A percentile compares a stretch with the other conserved stretches of the same genome.
Evolutionary conservation across 805 yeast species (phyloP).

Genomic region (Zygoascus biomembranicola): DNA sequence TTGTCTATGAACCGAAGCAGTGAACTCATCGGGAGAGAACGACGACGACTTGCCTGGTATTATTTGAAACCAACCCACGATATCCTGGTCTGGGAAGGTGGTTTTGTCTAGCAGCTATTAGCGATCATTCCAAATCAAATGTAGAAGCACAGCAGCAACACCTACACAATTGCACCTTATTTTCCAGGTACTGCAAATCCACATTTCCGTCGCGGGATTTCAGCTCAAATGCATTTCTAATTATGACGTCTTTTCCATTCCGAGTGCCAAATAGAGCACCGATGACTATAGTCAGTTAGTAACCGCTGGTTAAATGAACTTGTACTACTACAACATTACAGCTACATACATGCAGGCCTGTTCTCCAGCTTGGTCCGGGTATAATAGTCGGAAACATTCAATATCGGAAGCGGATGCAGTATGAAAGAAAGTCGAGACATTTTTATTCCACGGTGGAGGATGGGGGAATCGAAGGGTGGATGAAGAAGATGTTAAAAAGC

Average conservation of each 20-base stretch:
- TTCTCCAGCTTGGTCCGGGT: slow-evolving; percentile 19
- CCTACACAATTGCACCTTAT: slow-evolving; percentile 22
- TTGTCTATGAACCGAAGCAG: slow-evolving; percentile 13
- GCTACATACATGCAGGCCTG: slow-evolving; percentile 14
- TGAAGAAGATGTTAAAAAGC: too few relatives aligned
- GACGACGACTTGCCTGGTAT: slow-evolving; percentile 1
- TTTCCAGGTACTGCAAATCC: slow-evolving; percentile 19
- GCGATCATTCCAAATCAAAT: background rate
- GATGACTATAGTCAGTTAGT: slow-evolving; percentile 16
- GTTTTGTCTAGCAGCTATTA: slow-evolving; percentile 15
- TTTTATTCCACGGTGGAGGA: background rate
- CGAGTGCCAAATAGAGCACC: slow-evolving; percentile 29
- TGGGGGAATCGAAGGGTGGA: too few relatives aligned
- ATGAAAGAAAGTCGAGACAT: slow-evolving; percentile 4
- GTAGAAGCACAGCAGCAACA: background rate
- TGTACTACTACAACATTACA: too few relatives aligned
- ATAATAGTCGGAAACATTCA: slow-evolving; percentile 29
- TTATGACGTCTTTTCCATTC: slow-evolving; percentile 21
- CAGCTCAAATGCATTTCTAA: slow-evolving; percentile 29
- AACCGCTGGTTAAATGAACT: background rate
- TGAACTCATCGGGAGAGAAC: slow-evolving; percentile 4
- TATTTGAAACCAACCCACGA: slow-evolving; percentile 28
- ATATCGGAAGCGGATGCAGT: slow-evolving; percentile 29
- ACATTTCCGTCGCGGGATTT: slow-evolving; percentile 8
- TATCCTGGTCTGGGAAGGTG: slow-evolving; percentile 25